phyloP scores from a whole-genome alignment of 805 yeast species.

The Myxozyma monticola region DNA sequence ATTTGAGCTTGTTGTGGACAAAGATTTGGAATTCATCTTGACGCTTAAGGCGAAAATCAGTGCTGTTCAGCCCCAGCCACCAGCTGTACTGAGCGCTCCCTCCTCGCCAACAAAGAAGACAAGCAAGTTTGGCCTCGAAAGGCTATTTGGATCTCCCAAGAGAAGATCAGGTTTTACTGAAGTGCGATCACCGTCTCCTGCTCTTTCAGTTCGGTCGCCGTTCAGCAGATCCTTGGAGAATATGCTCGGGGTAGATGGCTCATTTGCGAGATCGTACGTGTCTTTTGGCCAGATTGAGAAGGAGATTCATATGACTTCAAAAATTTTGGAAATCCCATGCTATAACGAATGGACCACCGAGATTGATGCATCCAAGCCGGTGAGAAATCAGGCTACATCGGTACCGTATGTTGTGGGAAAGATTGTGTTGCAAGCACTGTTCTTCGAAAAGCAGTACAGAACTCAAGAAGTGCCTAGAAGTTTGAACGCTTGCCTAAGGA shows the following conservation, averaged over 20 bases:
- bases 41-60: constrained; percentile 63
- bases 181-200: no score
- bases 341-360: constrained; percentile 77
- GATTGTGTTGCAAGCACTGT: constrained; percentile 66
- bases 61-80: constrained; percentile 38
- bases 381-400: constrained; percentile 35
- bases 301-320: constrained; percentile 54
- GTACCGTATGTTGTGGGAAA: constrained; percentile 65
- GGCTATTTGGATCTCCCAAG: constrained; percentile 22
- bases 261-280: constrained; percentile 78
- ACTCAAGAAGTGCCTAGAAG: constrained; percentile 70
- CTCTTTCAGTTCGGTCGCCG: neutral
- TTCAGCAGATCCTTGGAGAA: constrained; percentile 47
- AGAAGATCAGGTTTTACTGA: constrained; percentile 30
- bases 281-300: constrained; percentile 59
- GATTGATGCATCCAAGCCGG: constrained; percentile 11
- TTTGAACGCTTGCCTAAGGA: constrained; percentile 46
- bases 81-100: constrained; percentile 1
- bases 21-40: constrained; percentile 55
- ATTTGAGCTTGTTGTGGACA: constrained; percentile 66
- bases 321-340: constrained; percentile 57
- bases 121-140: constrained; percentile 17
- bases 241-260: constrained; percentile 79
- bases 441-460: constrained; percentile 60
- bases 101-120: constrained; percentile 22